Evolutionary conservation across 805 yeast genomes (phyloP).

Genomic region (Yarrowia porcina): DNA sequence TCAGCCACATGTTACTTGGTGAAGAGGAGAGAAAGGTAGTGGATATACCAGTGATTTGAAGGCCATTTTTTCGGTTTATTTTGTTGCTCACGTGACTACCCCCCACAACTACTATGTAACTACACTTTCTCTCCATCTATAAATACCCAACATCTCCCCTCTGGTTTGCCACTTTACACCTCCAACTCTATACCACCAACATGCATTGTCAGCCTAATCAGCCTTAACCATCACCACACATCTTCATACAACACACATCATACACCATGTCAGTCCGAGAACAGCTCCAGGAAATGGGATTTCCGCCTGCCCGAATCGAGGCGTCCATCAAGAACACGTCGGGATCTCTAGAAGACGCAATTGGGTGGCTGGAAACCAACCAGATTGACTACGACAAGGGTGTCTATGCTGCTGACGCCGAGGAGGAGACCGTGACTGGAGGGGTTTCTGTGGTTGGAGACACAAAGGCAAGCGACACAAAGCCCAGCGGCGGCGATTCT

Average conservation of each 20-base stretch:
- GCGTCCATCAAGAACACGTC: constrained; percentile 33
- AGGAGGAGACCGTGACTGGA: constrained; percentile 19
- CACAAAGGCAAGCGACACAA: neutral
- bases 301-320: constrained; percentile 36
- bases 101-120: neutral
- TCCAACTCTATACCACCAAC: neutral
- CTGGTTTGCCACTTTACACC: neutral
- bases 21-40: no score
- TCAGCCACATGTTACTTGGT: neutral
- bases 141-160: neutral
- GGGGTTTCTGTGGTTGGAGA: neutral
- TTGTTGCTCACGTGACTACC: no score
- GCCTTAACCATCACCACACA: neutral
- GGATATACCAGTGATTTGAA: no score
- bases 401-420: constrained; percentile 29
- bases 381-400: constrained; percentile 32
- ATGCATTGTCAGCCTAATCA: neutral
- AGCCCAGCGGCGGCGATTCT: no score
- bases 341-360: constrained; percentile 35
- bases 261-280: neutral
- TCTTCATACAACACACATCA: neutral
- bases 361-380: constrained; percentile 37
- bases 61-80: no score
- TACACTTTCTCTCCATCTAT: neutral
- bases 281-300: constrained; percentile 38